Base-by-base conservation (phyloP, 75 land plant species). In the Sequoiadendron giganteum region DNA sequence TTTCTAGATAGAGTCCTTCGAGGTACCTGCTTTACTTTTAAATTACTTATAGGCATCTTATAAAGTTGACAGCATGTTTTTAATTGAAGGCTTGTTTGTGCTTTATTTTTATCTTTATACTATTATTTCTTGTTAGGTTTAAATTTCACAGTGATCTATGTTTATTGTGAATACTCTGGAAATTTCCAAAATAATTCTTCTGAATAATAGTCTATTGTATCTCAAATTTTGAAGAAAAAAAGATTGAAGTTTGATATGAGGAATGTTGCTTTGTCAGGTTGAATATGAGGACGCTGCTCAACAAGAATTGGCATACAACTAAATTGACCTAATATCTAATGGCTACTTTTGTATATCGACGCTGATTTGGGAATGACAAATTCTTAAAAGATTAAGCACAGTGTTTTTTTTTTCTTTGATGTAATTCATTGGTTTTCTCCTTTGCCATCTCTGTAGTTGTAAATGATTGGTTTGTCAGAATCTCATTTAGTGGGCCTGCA, bases 221-320 rank as follows among this genome's bases (percentile, higher is more conserved):
- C 15, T 38, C 36, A 15, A 36, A 38, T 38, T 10, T 76, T 76
- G 39, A 10, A 34, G 38, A 75, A 76, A 38, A 15, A 76, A 76
- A 19, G n/a, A 36, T 14, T 2, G 18, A 38, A 36, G 2, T 34
- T 38, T 76, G 19, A 76, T 76, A 4, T 36, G 19, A 34, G 36
- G 19, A 34, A 76, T 76, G 36, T 76, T 34, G 18, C 19, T 3
- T 0, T 76, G 6, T 36, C 14, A 76, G 79, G 79, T 76, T 76
- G 79, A 76, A 76, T 76, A 76, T 16, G 79, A 76, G 79, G 79
- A 76, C 0, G 79, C 39, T 15, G 38, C 79, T 76, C 79, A 76
- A 76, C 79, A 76, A 36, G 40, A 76, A 15, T 19, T 16, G 3
- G 18, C 79, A 76, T 76, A 76, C 39, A 34, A 13, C 79, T 76